A percentile compares a stretch with the other conserved stretches of the same genome.
Conservation (phyloP, 495 filamentous ascomycete species). For the Thozetella sp. region DNA sequence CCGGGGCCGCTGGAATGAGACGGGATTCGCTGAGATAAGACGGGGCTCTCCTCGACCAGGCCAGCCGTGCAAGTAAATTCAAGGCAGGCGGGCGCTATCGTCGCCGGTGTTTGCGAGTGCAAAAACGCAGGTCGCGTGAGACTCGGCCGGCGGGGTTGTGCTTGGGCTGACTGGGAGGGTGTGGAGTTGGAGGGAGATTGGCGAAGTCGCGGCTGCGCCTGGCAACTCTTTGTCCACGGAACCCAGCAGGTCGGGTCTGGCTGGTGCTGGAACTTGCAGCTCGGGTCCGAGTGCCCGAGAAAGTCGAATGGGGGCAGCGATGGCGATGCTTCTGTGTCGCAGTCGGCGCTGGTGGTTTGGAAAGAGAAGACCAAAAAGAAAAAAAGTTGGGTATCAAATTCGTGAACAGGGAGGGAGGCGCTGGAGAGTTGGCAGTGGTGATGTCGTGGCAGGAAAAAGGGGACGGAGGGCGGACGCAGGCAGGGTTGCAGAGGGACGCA, state of each 20-base stretch:
- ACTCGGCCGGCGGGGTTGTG: slow-evolving; percentile 9
- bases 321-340: too few species aligned
- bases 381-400: background rate
- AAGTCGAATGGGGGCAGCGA: background rate
- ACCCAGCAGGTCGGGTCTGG: background rate
- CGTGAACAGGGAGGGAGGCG: background rate
- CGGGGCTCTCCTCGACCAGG: background rate
- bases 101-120: background rate
- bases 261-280: background rate
- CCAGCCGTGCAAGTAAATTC: background rate
- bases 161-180: background rate
- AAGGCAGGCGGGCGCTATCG: background rate
- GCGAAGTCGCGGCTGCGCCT: background rate
- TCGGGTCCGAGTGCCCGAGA: background rate
- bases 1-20: background rate
- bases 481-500: background rate
- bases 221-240: background rate
- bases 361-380: too few species aligned
- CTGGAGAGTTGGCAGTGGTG: background rate
- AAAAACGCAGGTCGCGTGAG: slow-evolving; percentile 8
- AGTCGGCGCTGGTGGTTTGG: too few species aligned
- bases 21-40: background rate
- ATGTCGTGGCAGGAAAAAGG: background rate
- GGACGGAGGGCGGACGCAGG: background rate
- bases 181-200: background rate